Evolutionary conservation across 2,329 filamentous ascomycete genomes (phyloP).

Genomic region (Beauveria sp.): DNA sequence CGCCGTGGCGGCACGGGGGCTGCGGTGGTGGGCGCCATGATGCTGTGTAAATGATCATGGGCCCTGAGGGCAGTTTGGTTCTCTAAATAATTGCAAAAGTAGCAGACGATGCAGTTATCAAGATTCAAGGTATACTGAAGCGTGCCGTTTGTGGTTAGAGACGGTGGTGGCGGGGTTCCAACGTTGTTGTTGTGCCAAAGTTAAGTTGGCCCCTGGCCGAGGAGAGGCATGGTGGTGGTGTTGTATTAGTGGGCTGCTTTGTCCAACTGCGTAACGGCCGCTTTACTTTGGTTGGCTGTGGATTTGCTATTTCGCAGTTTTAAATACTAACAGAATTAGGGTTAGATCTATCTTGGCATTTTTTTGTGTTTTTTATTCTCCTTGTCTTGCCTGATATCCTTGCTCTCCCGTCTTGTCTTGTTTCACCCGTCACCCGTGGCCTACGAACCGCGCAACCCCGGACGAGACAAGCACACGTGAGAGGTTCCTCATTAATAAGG

Average conservation of each 20-base stretch:
- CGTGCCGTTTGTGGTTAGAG: neutral
- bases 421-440: neutral
- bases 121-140: neutral
- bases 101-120: neutral
- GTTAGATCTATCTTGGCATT: neutral
- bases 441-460: neutral
- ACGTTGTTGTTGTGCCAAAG: slow-evolving; percentile 11
- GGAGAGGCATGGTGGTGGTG: neutral
- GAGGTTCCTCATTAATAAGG: too few relatives aligned
- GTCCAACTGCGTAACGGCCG: neutral
- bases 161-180: neutral
- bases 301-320: neutral
- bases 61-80: neutral
- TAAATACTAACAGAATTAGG: neutral
- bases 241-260: slow-evolving; percentile 5
- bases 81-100: neutral
- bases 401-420: neutral
- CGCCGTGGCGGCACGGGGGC: slow-evolving; percentile 25
- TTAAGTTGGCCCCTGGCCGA: neutral
- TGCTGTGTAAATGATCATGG: slow-evolving; percentile 1
- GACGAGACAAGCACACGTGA: neutral
- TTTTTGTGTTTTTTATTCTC: neutral
- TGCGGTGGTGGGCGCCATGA: slow-evolving; percentile 20
- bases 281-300: neutral
- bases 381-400: neutral